Conservation (phyloP, 305 asterid species). For the Fraxinus sp. region DNA sequence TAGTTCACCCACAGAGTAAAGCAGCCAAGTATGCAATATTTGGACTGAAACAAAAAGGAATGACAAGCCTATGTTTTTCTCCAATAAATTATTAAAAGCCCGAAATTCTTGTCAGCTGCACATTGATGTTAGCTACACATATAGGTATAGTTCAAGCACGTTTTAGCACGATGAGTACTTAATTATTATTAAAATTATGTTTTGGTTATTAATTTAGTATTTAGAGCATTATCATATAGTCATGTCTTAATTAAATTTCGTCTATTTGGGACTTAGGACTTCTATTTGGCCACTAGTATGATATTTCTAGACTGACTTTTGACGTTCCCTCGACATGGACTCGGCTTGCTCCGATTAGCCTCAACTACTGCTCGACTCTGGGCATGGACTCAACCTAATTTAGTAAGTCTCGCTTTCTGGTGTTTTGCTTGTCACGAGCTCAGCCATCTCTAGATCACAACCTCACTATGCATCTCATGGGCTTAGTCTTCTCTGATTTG, state of each 20-base stretch:
- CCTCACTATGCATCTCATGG: too few relatives aligned
- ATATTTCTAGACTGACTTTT: background rate
- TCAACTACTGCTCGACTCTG: background rate
- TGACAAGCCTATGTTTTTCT: background rate
- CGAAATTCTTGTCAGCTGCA: background rate
- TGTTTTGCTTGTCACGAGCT: background rate
- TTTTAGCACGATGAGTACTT: too few relatives aligned
- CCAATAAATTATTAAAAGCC: conserved; percentile 5
- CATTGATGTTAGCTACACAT: conserved; percentile 2
- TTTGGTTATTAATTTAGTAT: too few relatives aligned
- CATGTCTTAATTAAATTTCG: background rate
- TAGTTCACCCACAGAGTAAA: background rate
- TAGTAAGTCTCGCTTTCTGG: background rate
- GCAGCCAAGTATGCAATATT: conserved; percentile 26
- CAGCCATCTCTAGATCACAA: background rate
- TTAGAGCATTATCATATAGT: too few relatives aligned
- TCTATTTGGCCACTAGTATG: background rate
- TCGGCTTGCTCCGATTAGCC: background rate
- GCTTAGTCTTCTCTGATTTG: too few relatives aligned
- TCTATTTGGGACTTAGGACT: background rate
- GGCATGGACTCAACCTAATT: background rate
- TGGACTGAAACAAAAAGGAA: conserved; percentile 20
- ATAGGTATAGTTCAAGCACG: background rate
- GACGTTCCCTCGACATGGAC: background rate
- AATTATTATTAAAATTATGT: too few relatives aligned